Percentiles rank a stretch among this genome's conserved stretches.
Conservation (phyloP, 1,139 yeast genomes). For the Pichia sorboxylosa region DNA sequence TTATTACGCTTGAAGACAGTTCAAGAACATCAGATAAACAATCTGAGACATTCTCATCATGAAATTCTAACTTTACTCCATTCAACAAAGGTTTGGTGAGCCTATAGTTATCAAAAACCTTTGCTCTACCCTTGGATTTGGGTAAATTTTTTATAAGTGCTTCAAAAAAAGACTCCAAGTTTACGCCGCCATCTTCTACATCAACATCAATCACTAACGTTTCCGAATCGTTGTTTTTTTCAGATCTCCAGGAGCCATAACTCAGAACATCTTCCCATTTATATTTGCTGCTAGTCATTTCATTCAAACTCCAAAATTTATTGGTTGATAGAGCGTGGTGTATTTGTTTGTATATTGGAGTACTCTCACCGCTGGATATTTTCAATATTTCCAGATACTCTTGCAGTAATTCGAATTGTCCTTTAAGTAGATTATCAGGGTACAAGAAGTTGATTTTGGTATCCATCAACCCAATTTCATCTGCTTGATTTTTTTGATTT, state of each 20-base stretch:
- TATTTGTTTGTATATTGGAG: constrained; percentile 4
- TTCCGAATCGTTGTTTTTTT: constrained; percentile 6
- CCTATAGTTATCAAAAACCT: constrained; percentile 38
- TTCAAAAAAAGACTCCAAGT: constrained; percentile 22
- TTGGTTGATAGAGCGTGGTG: constrained; percentile 2
- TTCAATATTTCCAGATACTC: constrained; percentile 14
- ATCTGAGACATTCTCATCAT: constrained; percentile 1
- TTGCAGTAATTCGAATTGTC: constrained; percentile 13
- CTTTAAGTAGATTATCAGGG: constrained; percentile 14
- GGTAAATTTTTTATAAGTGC: constrained; percentile 16
- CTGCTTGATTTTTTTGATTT: constrained; percentile 7
- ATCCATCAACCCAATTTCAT: constrained; percentile 17
- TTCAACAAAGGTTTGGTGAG: constrained; percentile 26
- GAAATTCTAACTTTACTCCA: constrained; percentile 5
- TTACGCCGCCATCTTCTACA: constrained; percentile 5
- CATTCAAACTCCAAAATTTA: constrained; percentile 2
- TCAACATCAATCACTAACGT: constrained; percentile 6
- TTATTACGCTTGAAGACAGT: no score
- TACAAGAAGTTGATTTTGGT: constrained; percentile 13
- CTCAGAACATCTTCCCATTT: constrained; percentile 13
- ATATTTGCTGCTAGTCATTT: constrained; percentile 2
- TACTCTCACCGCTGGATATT: constrained; percentile 7
- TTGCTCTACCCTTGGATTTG: constrained; percentile 28
- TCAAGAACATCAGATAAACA: background rate
- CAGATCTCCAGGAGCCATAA: constrained; percentile 7